Evolutionary conservation across 1,139 yeast genomes (phyloP), one percentile per base, ranked within the genome.

Genomic region (Geotrichum fermentans): DNA sequence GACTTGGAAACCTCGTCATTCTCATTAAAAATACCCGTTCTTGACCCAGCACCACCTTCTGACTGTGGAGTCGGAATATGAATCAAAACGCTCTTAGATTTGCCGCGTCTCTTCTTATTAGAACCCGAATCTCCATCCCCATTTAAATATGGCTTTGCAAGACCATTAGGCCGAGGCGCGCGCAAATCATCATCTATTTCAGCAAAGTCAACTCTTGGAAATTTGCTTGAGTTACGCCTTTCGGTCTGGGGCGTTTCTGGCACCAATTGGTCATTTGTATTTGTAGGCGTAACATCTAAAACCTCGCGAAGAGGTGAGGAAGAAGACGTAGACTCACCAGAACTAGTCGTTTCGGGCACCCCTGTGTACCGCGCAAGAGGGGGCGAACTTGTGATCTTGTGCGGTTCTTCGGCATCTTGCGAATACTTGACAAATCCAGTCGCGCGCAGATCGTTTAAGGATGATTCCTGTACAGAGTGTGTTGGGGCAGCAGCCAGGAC

Each of bases 51-150:
- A 4, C 4, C 28, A 6, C 10, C 13, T 6, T 10, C 43, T 18
- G 43, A 40, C 36, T 40, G 43, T 6, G 43, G 43, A 8, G 36
- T 40, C 10, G 43, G 43, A 4, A 40, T 28, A 30, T 30, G 43
- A 5, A 40, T 13, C 16, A 40, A 20, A 13, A 40, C 36, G 24
- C 36, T 40, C 35, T 40, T 40, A 2, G 28, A 14, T 21, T 40
- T 40, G 28, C 36, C 24, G 26, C 43, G 43, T 29, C 26, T 10
- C 7, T 20, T 26, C 6, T 8, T 22, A 8, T 18, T 24, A 4
- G 14, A 5, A 17, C 3, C 33, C 33, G n/a, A 5, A 14, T 24
- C 33, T 11, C 14, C 41, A 3, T 10, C 41, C 2, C 33, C 20
- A 8, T 8, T 13, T 17, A 21, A 20, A 14, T 20, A 20, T 10